Conservation (phyloP, 1,284 basidiomycete species). For the Ustilago esculenta region DNA sequence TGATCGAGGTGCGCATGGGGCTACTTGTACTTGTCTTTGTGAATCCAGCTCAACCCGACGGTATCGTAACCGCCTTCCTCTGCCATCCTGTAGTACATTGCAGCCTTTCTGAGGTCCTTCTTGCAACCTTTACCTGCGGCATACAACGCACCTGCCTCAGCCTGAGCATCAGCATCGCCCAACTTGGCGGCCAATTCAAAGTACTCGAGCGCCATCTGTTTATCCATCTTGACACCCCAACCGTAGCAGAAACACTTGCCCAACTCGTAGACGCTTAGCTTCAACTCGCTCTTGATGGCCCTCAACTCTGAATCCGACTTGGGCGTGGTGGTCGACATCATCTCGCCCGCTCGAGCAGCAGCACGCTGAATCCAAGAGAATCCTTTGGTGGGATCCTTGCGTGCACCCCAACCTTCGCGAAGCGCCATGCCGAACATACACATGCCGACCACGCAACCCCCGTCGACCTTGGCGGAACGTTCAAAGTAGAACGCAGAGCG, state of each 20-base stretch:
- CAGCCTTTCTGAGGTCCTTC: constrained; percentile 84
- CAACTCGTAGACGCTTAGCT: constrained; percentile 88
- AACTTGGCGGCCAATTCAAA: constrained; percentile 83
- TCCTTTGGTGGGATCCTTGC: constrained; percentile 74
- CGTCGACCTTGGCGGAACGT: constrained; percentile 77
- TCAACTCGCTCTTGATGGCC: constrained; percentile 76
- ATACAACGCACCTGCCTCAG: constrained; percentile 79
- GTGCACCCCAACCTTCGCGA: constrained; percentile 86
- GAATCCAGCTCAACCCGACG: constrained; percentile 62
- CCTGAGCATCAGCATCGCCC: constrained; percentile 86
- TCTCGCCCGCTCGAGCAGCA: constrained; percentile 81
- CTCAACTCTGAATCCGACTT: constrained; percentile 67
- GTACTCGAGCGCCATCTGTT: constrained; percentile 74
- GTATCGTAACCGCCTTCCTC: constrained; percentile 66
- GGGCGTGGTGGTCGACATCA: constrained; percentile 73
- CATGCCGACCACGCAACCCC: constrained; percentile 88
- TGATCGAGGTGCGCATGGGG: too few species aligned
- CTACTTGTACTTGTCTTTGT: constrained; percentile 61
- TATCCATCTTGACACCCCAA: constrained; percentile 86
- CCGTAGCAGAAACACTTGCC: constrained; percentile 91
- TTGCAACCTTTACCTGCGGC: constrained; percentile 83
- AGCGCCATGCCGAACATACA: constrained; percentile 89
- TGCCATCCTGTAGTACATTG: constrained; percentile 87
- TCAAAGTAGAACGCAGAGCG: constrained; percentile 83
- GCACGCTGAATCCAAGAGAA: constrained; percentile 85